Evolutionary conservation across 2,329 filamentous ascomycete genomes (phyloP), one percentile per base, ranked within the genome.

Genomic region (Hypomyces rosellus): DNA sequence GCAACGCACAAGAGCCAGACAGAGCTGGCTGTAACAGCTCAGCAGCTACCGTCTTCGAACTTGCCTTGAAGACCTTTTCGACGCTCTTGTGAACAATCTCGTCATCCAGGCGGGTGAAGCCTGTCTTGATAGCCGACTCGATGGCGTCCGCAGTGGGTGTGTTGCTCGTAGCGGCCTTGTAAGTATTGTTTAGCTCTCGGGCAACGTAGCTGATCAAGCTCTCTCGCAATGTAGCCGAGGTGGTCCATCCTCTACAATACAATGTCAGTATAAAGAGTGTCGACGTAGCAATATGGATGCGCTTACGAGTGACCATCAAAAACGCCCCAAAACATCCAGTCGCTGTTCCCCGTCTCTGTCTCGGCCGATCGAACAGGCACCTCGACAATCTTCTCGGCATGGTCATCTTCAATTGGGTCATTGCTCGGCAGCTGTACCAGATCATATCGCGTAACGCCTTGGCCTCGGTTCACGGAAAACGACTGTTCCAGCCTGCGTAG

Each of bases 251-350:
- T 42, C 89, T 95, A 59, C 50, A 30, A n/a, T 58, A 13, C 43
- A 51, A 59, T 37, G 40, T 60, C 30, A 59, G 51, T 53, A 37
- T 30, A 44, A 34, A 6, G 5, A 22, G 13, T 20, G 25, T 8
- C 25, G 25, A 3, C 25, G 9, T 30, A 11, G 6, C 6, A 30
- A 30, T 11, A 30, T 7, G 8, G 25, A 43, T 15, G 14, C 25
- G 40, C 80, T 69, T 74, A 92, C 89, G 88, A 89, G 69, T 99
- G 93, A 1, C 93, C 93, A 65, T 99, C 93, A 68, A 97, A 99
- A 15, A 99, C 91, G 51, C 91, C 93, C 93, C 95, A 99, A 68
- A 99, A 99, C 90, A 97, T 97, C 93, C 93, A 99, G 69, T 99
- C 95, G 54, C 81, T 88, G 52, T 76, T 82, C 15, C 78, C 75